Percentiles rank a stretch among this genome's conserved stretches.
phyloP scores from a whole-genome alignment of 306 rosid species.

The Lathyrus sativus region DNA sequence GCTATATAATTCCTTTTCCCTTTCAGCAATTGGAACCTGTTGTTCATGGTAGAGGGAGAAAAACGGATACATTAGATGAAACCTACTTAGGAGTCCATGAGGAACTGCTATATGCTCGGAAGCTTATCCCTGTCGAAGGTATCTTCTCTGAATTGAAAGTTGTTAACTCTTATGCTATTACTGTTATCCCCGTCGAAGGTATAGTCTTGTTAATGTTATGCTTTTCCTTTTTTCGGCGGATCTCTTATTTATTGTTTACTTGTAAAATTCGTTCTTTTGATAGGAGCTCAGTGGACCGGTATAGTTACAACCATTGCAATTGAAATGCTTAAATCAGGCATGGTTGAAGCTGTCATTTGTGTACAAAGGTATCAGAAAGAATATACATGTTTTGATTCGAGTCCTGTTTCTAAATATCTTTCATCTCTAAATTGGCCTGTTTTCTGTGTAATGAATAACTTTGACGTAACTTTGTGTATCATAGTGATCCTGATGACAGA shows the following conservation, averaged over 20 bases:
- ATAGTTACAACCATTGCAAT: slow-evolving; percentile 92
- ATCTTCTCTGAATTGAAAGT: slow-evolving; percentile 9
- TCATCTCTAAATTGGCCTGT: slow-evolving; percentile 19
- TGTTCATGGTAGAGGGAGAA: slow-evolving; percentile 97
- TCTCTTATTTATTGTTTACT: not conserved
- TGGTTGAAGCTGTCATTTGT: slow-evolving; percentile 97
- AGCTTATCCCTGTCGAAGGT: slow-evolving; percentile 91
- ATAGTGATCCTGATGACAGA: slow-evolving; percentile 94
- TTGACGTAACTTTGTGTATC: slow-evolving; percentile 32
- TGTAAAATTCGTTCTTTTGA: slow-evolving; percentile 28
- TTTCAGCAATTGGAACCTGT: slow-evolving; percentile 81
- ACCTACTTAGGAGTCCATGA: slow-evolving; percentile 80
- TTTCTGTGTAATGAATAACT: slow-evolving; percentile 14
- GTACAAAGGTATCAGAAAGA: slow-evolving; percentile 73
- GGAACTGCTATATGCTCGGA: slow-evolving; percentile 85
- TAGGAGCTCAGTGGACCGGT: slow-evolving; percentile 99
- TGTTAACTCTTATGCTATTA: slow-evolving; percentile 14
- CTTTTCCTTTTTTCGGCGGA: not conserved
- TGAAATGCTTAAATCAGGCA: slow-evolving; percentile 95
- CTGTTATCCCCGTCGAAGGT: no score
- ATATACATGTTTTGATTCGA: slow-evolving; percentile 17
- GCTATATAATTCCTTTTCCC: slow-evolving; percentile 30
- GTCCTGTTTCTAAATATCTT: slow-evolving; percentile 15
- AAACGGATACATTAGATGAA: slow-evolving; percentile 65
- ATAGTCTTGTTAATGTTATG: not conserved